Conservation (phyloP, 176 grass and related monocot genomes). For the Oryza australiensis region DNA sequence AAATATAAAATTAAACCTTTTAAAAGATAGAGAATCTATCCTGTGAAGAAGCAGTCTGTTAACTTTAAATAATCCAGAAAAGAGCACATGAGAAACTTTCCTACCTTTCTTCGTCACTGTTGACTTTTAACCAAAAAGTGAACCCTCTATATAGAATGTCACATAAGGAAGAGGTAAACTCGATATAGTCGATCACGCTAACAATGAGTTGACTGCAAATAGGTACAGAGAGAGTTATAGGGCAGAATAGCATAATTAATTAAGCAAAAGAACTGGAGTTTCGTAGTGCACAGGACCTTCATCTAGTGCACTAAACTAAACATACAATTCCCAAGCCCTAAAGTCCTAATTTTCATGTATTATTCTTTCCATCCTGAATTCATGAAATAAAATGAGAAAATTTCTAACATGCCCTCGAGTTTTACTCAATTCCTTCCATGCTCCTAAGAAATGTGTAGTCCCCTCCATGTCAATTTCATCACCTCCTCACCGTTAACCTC, state of each 20-base stretch:
- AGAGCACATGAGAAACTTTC: slow-evolving; percentile 40
- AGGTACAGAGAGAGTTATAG: not conserved
- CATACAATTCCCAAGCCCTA: not conserved
- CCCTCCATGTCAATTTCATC: not conserved
- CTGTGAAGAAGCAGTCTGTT: slow-evolving; percentile 43
- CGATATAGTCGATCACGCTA: slow-evolving; percentile 20
- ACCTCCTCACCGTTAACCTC: not conserved
- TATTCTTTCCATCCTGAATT: not conserved
- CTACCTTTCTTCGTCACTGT: slow-evolving; percentile 18
- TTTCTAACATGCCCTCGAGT: not conserved
- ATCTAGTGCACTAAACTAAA: slow-evolving; percentile 7
- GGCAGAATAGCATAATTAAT: slow-evolving; percentile 4
- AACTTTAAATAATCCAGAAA: slow-evolving; percentile 40
- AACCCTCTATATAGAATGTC: slow-evolving; percentile 28
- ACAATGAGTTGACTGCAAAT: slow-evolving; percentile 32
- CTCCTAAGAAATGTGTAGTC: not conserved
- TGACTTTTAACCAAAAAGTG: slow-evolving; percentile 45
- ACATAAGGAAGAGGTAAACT: slow-evolving; percentile 38
- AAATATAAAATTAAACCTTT: slow-evolving; percentile 41
- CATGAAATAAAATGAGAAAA: not conserved
- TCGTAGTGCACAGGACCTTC: not conserved
- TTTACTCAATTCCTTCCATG: not conserved
- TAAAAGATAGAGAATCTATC: slow-evolving; percentile 48
- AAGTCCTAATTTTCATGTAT: slow-evolving; percentile 4
- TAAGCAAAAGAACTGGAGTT: slow-evolving; percentile 16